These are phyloP conservation scores for Scheffersomyces amazonensis DNA, from an alignment of 805 yeast genomes.

Conservation along the genomic window DNA sequence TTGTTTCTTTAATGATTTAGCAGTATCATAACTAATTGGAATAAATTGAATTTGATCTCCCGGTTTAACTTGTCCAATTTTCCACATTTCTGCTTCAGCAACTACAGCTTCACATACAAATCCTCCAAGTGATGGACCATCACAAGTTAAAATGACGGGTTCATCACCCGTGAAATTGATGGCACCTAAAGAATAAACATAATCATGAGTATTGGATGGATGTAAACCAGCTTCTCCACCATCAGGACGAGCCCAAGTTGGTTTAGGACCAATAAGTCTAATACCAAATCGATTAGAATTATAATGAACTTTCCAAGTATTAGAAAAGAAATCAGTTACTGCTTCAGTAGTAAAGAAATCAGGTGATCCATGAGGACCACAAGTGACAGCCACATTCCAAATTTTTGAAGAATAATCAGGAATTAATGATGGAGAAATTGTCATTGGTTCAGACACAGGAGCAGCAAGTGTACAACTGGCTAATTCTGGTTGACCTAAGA, in stretches of 20 bases:
- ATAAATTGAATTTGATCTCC: conserved; percentile 83
- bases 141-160: conserved; percentile 94
- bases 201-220: conserved; percentile 98
- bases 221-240: conserved; percentile 99
- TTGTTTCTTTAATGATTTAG: conserved; percentile 56
- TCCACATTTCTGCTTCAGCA: conserved; percentile 96
- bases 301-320: conserved; percentile 93
- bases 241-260: conserved; percentile 91
- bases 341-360: conserved; percentile 84
- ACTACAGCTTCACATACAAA: conserved; percentile 97
- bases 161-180: conserved; percentile 98
- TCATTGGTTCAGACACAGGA: conserved; percentile 62
- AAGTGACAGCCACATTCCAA: conserved; percentile 90
- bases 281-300: conserved; percentile 97
- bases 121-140: conserved; percentile 97
- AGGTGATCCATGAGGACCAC: conserved; percentile 98
- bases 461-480: conserved; percentile 67
- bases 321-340: conserved; percentile 68
- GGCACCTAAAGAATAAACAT: conserved; percentile 94
- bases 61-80: conserved; percentile 95
- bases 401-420: conserved; percentile 52
- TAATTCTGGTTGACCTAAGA: conserved; percentile 75
- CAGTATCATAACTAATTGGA: conserved; percentile 69
- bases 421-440: conserved; percentile 53
- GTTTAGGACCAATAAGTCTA: conserved; percentile 91